Base-by-base conservation (phyloP, 140 eudicot species). In the Anethum foeniculum region DNA sequence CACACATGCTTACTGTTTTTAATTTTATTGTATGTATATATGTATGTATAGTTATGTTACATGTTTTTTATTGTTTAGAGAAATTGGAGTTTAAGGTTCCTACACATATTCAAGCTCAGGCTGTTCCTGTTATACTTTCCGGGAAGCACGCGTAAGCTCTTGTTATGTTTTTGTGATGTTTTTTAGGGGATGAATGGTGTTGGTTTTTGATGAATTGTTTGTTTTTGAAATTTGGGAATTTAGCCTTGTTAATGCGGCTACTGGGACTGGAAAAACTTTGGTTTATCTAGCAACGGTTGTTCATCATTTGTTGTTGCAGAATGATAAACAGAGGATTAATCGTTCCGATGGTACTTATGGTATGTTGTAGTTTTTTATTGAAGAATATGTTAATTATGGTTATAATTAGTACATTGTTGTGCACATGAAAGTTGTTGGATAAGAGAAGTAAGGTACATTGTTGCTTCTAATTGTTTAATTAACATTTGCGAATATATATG, bases 231-330 rank as follows among this genome's bases (percentile, higher is more conserved):
- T 77, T 56, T 47, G 43, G 51, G 41, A 25, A 85, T 72, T 52
- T 76, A 95, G 99, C 91, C 97, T 95, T 79, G 97, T 95, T 60
- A 95, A 89, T 80, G 99, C 99, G 12, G 93, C 97, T 0, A 95
- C 99, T 0, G 99, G 99, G 46, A 95, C 96, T 3, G 99, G 99
- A 4, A 95, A 95, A 78, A 95, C 99, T 34, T 79, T 95, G 54
- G 94, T 92, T 5, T 95, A 95, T 91, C 79, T 95, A 79, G 99
- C 97, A 80, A 96, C 97, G 1, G 64, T 95, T 60, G 86, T 95
- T 82, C 97, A 95, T 84, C 92, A 88, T 41, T 87, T 95, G 89
- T 93, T 90, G 76, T 30, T 68, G 74, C 74, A 68, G 82, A 80
- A 43, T 34, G 75, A 51, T 46, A 79, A 87, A 72, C 85, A 81